These are phyloP conservation scores for Petunia secreta DNA, from an alignment of 257 asterid species.

Conservation along the genomic window DNA sequence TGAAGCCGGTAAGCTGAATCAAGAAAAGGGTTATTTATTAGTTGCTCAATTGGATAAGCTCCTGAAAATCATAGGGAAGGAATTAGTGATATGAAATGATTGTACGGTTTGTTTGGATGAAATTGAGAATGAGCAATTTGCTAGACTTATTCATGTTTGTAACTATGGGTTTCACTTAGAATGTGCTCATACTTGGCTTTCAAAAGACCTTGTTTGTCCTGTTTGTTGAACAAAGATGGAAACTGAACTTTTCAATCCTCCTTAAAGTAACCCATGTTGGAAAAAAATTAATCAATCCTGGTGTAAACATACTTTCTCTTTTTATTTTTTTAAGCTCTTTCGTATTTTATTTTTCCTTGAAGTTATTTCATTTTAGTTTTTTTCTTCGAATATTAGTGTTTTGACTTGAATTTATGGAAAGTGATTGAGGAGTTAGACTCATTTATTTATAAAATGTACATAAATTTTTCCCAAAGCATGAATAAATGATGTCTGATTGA, in stretches of 20 bases:
- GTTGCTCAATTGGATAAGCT: slow-evolving; percentile 40
- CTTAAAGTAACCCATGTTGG: slow-evolving; percentile 55
- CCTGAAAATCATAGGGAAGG: slow-evolving; percentile 65
- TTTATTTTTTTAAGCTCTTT: no score
- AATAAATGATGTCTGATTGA: no score
- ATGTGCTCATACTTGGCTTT: slow-evolving; percentile 85
- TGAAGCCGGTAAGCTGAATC: slow-evolving; percentile 38
- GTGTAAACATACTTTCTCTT: no score
- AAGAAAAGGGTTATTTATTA: neutral
- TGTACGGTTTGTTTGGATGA: slow-evolving; percentile 90
- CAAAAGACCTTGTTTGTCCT: slow-evolving; percentile 66
- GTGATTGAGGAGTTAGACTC: no score
- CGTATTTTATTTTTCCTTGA: no score
- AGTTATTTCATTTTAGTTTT: no score
- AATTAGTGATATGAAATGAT: slow-evolving; percentile 61
- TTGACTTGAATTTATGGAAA: no score
- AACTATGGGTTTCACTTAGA: slow-evolving; percentile 80
- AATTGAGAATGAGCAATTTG: slow-evolving; percentile 60
- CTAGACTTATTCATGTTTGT: slow-evolving; percentile 77
- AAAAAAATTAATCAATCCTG: neutral
- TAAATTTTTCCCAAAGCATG: no score
- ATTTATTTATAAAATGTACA: no score
- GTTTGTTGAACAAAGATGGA: slow-evolving; percentile 67
- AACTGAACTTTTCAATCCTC: slow-evolving; percentile 52
- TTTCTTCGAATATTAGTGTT: no score